Conservation (phyloP, 2,329 filamentous ascomycete genomes). For the Diplodia scrobiculata region DNA sequence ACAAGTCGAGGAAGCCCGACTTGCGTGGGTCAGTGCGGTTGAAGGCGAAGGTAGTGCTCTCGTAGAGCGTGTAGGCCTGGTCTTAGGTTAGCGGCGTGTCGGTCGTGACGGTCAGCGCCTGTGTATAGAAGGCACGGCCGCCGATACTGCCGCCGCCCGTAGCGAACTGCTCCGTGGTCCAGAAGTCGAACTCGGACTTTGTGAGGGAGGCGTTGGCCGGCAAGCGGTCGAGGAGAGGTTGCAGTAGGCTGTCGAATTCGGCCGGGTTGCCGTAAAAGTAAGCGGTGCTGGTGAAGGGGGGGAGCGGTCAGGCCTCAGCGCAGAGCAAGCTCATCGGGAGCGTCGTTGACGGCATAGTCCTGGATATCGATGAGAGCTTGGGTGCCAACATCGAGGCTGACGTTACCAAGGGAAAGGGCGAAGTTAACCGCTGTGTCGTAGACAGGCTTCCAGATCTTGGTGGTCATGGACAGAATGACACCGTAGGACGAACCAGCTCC, state of each 20-base stretch:
- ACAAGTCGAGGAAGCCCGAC: constrained; percentile 34
- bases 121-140: constrained; percentile 32
- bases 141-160: constrained; percentile 30
- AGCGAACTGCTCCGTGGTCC: constrained; percentile 31
- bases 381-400: constrained; percentile 31
- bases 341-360: constrained; percentile 32
- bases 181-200: constrained; percentile 32
- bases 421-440: constrained; percentile 32
- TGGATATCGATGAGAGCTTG: constrained; percentile 32
- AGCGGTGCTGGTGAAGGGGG: constrained; percentile 30
- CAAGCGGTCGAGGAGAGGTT: constrained; percentile 31
- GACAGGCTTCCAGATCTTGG: constrained; percentile 32
- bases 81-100: constrained; percentile 31
- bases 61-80: constrained; percentile 31
- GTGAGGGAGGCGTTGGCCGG: constrained; percentile 31
- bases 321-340: constrained; percentile 33
- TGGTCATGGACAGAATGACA: constrained; percentile 31
- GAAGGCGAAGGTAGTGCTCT: constrained; percentile 29
- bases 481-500: constrained; percentile 34
- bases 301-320: constrained; percentile 32
- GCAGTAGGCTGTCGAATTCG: constrained; percentile 32
- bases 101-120: constrained; percentile 31
- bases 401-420: constrained; percentile 31
- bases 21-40: constrained; percentile 33
- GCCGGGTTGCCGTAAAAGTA: constrained; percentile 34